Evolutionary conservation across 306 rosid species (phyloP).

Genomic region (Dalbergia oliveri): DNA sequence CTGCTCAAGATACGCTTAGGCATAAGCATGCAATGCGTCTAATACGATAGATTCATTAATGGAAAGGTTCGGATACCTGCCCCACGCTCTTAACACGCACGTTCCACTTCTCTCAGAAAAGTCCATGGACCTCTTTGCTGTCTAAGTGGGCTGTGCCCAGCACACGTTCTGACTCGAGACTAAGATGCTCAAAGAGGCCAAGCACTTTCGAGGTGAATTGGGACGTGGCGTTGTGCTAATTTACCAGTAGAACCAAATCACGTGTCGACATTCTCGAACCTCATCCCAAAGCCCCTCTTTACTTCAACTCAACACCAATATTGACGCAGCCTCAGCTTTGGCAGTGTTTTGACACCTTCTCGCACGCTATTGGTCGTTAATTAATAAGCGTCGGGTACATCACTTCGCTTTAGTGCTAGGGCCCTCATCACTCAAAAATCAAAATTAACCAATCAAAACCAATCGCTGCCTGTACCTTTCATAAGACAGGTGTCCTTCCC

Average conservation of each 20-base stretch:
- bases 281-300: not conserved
- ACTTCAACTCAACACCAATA: not conserved
- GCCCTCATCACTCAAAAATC: slow-evolving; percentile 3
- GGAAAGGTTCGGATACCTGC: not conserved
- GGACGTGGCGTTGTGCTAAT: not conserved
- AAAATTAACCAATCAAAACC: slow-evolving; percentile 20
- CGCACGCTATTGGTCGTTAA: not conserved
- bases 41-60: not conserved
- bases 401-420: slow-evolving; percentile 12
- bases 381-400: not conserved
- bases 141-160: not conserved
- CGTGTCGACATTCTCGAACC: slow-evolving; percentile 40
- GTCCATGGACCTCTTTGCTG: not conserved
- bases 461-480: slow-evolving; percentile 11
- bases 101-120: not conserved
- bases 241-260: slow-evolving; percentile 29
- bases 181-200: not conserved
- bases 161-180: not conserved
- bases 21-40: slow-evolving; percentile 3
- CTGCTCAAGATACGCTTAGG: slow-evolving; percentile 1
- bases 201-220: not conserved
- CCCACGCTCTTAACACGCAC: slow-evolving; percentile 4
- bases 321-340: not conserved
- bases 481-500: slow-evolving; percentile 22
- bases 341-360: slow-evolving; percentile 18